Evolutionary conservation across 345 rosid species (phyloP).

Genomic region (thale cress (Arabidopsis thaliana)): DNA sequence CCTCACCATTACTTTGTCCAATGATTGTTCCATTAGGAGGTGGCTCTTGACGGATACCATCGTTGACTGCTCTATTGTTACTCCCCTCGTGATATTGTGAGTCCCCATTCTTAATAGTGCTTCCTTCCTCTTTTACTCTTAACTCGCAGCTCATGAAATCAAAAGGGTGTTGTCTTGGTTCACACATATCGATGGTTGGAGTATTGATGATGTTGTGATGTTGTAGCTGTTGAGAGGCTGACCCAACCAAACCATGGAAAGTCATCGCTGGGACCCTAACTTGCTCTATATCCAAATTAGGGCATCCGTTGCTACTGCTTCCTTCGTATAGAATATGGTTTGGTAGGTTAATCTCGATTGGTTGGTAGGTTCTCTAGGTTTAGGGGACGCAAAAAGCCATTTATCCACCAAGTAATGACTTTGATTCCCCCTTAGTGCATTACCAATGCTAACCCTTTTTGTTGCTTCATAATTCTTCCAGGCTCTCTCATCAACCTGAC

Average conservation of each 20-base stretch:
- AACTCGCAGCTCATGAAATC: background rate
- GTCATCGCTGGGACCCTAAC: background rate
- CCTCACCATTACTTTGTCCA: no score
- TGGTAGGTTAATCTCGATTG: background rate
- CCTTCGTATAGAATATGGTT: no score
- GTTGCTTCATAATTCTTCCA: background rate
- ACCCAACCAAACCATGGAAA: background rate
- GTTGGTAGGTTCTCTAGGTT: background rate
- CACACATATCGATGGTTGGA: background rate
- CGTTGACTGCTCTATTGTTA: background rate
- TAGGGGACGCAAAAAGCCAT: background rate
- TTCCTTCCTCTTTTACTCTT: background rate
- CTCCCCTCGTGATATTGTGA: background rate
- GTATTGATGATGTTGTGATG: background rate
- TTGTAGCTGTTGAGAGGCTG: background rate
- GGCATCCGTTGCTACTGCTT: no score
- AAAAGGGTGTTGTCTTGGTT: slow-evolving; percentile 8
- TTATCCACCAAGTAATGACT: no score
- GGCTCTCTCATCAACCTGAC: background rate
- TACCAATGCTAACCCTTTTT: no score
- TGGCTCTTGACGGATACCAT: background rate
- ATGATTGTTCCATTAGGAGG: background rate
- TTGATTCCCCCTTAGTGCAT: no score
- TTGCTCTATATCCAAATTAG: slow-evolving; percentile 9
- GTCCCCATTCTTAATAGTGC: background rate